Conservation (phyloP, 2,329 filamentous ascomycete genomes). For the Herpotrichia juniperi region DNA sequence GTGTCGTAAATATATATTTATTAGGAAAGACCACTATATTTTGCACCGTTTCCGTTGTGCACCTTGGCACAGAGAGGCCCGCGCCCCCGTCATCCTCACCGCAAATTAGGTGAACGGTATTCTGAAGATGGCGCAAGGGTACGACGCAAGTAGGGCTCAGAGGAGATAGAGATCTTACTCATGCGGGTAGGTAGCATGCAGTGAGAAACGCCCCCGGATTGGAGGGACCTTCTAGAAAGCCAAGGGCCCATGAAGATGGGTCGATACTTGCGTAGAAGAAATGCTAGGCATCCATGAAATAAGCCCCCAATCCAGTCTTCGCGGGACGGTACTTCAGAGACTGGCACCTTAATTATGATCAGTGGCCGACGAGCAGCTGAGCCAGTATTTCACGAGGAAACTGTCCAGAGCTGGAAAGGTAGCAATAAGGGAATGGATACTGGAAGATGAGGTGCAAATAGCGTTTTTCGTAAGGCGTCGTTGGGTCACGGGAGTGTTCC, state of each 20-base stretch:
- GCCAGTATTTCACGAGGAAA: background rate
- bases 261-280: slow-evolving; percentile 1
- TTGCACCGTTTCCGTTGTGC: background rate
- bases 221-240: slow-evolving; percentile 10
- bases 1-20: background rate
- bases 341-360: too few species aligned
- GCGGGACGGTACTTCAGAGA: background rate
- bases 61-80: background rate
- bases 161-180: slow-evolving; percentile 12
- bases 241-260: slow-evolving; percentile 1
- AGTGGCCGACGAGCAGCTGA: background rate
- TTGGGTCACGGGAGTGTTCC: background rate
- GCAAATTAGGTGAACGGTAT: slow-evolving; percentile 10
- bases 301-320: background rate
- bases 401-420: background rate
- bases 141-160: background rate
- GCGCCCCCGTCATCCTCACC: slow-evolving; percentile 1
- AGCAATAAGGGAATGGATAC: background rate
- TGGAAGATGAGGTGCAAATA: slow-evolving; percentile 4
- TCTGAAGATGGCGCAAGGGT: background rate
- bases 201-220: slow-evolving; percentile 6
- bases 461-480: slow-evolving; percentile 4
- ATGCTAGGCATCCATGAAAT: background rate
- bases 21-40: background rate
- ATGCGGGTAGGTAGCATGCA: slow-evolving; percentile 13